These are phyloP conservation scores for Hibiscus syriacus DNA, from an alignment of 345 rosid species.

Conservation along the genomic window DNA sequence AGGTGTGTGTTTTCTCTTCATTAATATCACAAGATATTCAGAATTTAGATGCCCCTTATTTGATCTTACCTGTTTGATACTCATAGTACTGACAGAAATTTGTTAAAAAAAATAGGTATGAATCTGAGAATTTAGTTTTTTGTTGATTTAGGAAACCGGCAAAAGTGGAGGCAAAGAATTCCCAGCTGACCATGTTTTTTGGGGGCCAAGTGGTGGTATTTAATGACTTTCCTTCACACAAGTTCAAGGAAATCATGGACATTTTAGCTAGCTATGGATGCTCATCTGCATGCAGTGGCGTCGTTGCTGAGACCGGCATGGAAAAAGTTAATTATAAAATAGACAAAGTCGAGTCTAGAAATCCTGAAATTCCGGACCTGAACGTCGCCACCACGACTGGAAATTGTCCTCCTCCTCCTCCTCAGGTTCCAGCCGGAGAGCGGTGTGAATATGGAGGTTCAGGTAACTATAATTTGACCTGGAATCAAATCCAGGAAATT, in stretches of 20 bases:
- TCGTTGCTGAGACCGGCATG: conserved; percentile 1
- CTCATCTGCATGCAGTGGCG: neutral
- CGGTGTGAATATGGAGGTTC: conserved; percentile 13
- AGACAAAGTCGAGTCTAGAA: neutral
- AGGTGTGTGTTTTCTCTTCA: conserved; percentile 14
- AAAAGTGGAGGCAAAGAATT: conserved; percentile 13
- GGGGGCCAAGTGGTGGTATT: conserved; percentile 43
- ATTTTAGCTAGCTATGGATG: conserved; percentile 29
- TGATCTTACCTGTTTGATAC: neutral
- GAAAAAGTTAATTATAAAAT: conserved; percentile 1
- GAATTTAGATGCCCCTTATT: neutral
- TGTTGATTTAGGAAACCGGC: conserved; percentile 18
- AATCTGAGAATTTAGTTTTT: neutral
- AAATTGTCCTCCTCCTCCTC: no score
- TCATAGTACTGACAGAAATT: neutral
- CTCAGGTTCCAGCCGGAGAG: conserved; percentile 13
- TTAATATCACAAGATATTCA: neutral
- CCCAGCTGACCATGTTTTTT: conserved; percentile 61
- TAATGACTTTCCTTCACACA: conserved; percentile 45
- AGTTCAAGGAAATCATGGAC: conserved; percentile 43
- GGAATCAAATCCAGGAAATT: neutral
- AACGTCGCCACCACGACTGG: conserved; percentile 23
- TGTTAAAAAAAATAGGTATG: neutral
- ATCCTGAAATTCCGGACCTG: conserved; percentile 27
- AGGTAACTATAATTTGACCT: conserved; percentile 11